phyloP scores from a whole-genome alignment of 148 eudicot species.

The Bassia scoparia region DNA sequence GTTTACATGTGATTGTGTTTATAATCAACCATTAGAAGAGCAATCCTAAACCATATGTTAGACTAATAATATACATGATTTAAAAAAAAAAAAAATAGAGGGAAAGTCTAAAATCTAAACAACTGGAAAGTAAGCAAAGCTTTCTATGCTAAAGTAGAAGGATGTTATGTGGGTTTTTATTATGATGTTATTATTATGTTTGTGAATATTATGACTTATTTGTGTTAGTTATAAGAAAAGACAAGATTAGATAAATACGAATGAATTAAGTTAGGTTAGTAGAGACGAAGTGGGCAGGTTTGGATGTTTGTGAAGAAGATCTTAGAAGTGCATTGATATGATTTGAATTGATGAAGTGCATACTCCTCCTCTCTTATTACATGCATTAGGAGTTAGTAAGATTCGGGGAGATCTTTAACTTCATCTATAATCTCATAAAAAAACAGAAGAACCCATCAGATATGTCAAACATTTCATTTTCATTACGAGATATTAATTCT shows the following conservation, averaged over 20 bases:
- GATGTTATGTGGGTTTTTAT: slow-evolving; percentile 23
- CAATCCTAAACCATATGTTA: background rate
- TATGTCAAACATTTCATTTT: slow-evolving; percentile 10
- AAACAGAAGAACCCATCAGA: slow-evolving; percentile 11
- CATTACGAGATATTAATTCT: background rate
- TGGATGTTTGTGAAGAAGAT: slow-evolving; percentile 74
- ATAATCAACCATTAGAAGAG: no score
- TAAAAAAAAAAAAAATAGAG: no score
- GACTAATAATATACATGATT: slow-evolving; percentile 9
- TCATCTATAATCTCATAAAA: slow-evolving; percentile 15
- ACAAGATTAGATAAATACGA: slow-evolving; percentile 9
- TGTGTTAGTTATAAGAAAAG: slow-evolving; percentile 12
- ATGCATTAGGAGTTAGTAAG: slow-evolving; percentile 78
- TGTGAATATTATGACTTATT: slow-evolving; percentile 41
- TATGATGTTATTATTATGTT: slow-evolving; percentile 28
- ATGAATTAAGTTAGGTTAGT: background rate
- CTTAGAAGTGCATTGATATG: slow-evolving; percentile 46
- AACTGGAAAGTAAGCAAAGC: slow-evolving; percentile 34
- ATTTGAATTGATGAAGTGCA: slow-evolving; percentile 22
- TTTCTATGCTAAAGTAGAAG: slow-evolving; percentile 35
- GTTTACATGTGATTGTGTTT: no score
- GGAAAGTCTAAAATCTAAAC: slow-evolving; percentile 33
- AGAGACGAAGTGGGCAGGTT: slow-evolving; percentile 67
- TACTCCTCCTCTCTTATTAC: slow-evolving; percentile 21
- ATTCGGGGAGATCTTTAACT: slow-evolving; percentile 64